Percentiles rank a stretch among this genome's conserved stretches.
phyloP scores from a whole-genome alignment of 1,284 basidiomycete species.

The Leccinum cinnamomeum region DNA sequence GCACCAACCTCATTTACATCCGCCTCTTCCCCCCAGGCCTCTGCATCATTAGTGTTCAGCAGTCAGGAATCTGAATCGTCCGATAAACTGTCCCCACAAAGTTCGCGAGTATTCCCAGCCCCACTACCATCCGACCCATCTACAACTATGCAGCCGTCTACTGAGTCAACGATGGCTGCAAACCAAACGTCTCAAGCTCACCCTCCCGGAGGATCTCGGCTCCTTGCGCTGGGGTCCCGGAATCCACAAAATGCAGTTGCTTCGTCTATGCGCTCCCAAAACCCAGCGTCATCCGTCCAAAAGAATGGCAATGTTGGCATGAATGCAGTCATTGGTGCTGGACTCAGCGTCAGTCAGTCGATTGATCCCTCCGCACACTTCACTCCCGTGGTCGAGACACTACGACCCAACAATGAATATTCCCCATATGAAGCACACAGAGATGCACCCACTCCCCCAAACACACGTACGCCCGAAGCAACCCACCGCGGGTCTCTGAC shows the following conservation, averaged over 20 bases:
- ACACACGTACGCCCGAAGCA: conserved; percentile 31
- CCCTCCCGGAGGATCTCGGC: conserved; percentile 67
- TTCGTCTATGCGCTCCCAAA: conserved; percentile 26
- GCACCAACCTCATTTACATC: conserved; percentile 5
- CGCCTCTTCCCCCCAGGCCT: conserved; percentile 19
- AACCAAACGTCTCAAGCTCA: conserved; percentile 45
- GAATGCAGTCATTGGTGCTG: conserved; percentile 29
- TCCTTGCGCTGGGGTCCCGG: conserved; percentile 64
- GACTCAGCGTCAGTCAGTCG: conserved; percentile 11
- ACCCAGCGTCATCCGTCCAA: conserved; percentile 20
- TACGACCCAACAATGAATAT: conserved; percentile 40
- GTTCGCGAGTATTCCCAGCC: conserved; percentile 40
- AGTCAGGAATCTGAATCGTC: conserved; percentile 29
- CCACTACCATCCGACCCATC: conserved; percentile 29
- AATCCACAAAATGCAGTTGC: conserved; percentile 29
- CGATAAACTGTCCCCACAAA: conserved; percentile 34
- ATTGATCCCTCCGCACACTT: conserved; percentile 26
- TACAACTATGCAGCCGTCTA: conserved; percentile 14
- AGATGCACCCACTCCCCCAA: conserved; percentile 32
- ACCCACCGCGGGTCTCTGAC: conserved; percentile 36
- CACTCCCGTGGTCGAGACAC: conserved; percentile 27
- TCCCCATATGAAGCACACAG: conserved; percentile 58
- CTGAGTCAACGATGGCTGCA: conserved; percentile 15
- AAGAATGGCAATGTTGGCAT: conserved; percentile 22
- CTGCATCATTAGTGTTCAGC: conserved; percentile 1